A percentile compares a stretch with the other conserved stretches of the same genome.
Conservation (phyloP, 139 green algal genomes). For the Ulvella scutata region DNA sequence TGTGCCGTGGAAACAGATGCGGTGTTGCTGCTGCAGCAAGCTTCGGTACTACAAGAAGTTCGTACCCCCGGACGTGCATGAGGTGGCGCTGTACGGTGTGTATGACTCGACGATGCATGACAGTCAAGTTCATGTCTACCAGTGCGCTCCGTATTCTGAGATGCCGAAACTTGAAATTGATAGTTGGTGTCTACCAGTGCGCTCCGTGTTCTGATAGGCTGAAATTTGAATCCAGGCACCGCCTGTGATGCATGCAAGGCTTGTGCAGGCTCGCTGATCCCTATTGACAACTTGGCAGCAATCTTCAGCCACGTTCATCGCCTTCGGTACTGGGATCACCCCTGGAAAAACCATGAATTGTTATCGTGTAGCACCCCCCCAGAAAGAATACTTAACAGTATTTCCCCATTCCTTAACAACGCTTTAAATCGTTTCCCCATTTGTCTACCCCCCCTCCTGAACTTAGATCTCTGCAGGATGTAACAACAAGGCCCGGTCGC, state of each 20-base stretch:
- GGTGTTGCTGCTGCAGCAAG: too few relatives aligned
- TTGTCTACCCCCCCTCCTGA: too few relatives aligned
- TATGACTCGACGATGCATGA: background rate
- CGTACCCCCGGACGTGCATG: background rate
- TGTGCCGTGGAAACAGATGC: too few relatives aligned
- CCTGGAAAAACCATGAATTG: too few relatives aligned
- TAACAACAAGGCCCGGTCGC: too few relatives aligned
- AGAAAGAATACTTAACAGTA: too few relatives aligned
- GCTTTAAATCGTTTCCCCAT: too few relatives aligned
- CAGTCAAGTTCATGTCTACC: background rate
- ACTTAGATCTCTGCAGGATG: too few relatives aligned
- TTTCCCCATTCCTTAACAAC: too few relatives aligned
- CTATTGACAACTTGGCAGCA: background rate
- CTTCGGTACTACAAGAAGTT: background rate
- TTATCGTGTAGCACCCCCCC: too few relatives aligned
- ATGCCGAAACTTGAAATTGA: too few relatives aligned
- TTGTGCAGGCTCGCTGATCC: background rate
- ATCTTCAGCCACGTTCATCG: background rate
- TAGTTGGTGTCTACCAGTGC: background rate
- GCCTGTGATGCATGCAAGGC: background rate
- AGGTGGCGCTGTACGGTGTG: background rate
- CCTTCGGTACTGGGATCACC: background rate
- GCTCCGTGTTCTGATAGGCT: background rate
- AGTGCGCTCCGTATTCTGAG: background rate
- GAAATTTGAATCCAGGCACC: background rate